Base-by-base conservation (phyloP, 2,329 filamentous ascomycete genomes). In the Alternaria sp. region DNA sequence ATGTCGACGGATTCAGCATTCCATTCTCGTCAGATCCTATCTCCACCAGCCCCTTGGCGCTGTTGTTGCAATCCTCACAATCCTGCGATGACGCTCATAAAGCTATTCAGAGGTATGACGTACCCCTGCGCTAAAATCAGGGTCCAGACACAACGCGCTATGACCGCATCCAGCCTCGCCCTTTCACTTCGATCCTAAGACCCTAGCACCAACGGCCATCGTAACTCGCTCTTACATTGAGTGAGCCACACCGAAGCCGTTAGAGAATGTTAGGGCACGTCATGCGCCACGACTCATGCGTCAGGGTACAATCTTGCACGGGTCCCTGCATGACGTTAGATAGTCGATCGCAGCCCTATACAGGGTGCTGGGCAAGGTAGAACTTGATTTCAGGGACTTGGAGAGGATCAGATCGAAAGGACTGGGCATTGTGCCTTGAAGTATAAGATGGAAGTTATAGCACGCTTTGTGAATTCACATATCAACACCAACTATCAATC, bases 311-410 rank as follows among this genome's bases (percentile, higher is more conserved):
- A 38, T 25, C 41, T 57, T 52, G 48, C 9, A 52, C 54, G 57
- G 52, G 65, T 59, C 68, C 69, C 68, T 73, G 68, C 70, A 68
- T 73, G 70, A 73, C 70, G 70, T 72, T 64, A 48, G 44, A 54
- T 27, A 51, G 62, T 60, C 55, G 63, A 59, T 64, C 60, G 41
- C 52, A 60, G 27, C 54, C 46, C 36, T 27, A 60, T 63, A 22
- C n/a, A 55, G 66, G 53, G 25, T 22, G 20, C 40, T 63, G 52
- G 50, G 50, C 28, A 54, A n/a, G 34, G 20, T 30, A 59, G 67
- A 70, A 71, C 70, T 67, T 70, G 70, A 54, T 66, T 73, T 70
- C 68, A 41, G 46, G 54, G 38, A 50, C 56, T 48, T 59, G 53
- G 25, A 38, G 34, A n/a, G 16, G 11, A 49, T 16, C 30, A 18